phyloP scores from a whole-genome alignment of 495 filamentous ascomycete genomes.

The Penicillium subrubescens region DNA sequence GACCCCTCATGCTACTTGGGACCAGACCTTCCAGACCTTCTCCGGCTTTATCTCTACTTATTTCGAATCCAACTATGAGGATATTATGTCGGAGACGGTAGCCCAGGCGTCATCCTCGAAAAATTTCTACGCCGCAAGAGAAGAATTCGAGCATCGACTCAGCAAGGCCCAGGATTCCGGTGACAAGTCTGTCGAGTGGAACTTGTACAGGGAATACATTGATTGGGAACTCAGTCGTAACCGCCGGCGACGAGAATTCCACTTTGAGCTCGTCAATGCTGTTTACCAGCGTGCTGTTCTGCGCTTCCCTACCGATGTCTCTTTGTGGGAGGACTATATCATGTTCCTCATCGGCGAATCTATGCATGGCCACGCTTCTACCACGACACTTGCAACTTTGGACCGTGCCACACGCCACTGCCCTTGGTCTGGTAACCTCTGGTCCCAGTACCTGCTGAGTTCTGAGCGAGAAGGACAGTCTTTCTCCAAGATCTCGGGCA shows the following conservation, averaged over 20 bases:
- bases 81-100: conserved; percentile 72
- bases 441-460: conserved; percentile 84
- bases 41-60: conserved; percentile 80
- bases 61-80: conserved; percentile 74
- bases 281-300: conserved; percentile 77
- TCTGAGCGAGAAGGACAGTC: conserved; percentile 73
- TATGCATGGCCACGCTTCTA: conserved; percentile 37
- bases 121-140: conserved; percentile 65
- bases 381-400: conserved; percentile 53
- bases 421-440: conserved; percentile 87
- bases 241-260: conserved; percentile 54
- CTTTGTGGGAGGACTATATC: conserved; percentile 79
- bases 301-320: conserved; percentile 67
- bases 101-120: conserved; percentile 68
- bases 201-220: conserved; percentile 72
- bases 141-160: conserved; percentile 70
- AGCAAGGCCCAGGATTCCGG: conserved; percentile 57
- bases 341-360: conserved; percentile 65
- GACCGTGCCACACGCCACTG: conserved; percentile 83
- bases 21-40: conserved; percentile 79
- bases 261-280: conserved; percentile 66
- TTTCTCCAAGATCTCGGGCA: conserved; percentile 78
- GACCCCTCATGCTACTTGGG: conserved; percentile 82
- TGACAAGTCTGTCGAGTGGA: conserved; percentile 59
- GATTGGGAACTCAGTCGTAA: conserved; percentile 74